Base-by-base conservation (phyloP, 2,329 filamentous ascomycete species). In the Purpureocillium lavendulum region DNA sequence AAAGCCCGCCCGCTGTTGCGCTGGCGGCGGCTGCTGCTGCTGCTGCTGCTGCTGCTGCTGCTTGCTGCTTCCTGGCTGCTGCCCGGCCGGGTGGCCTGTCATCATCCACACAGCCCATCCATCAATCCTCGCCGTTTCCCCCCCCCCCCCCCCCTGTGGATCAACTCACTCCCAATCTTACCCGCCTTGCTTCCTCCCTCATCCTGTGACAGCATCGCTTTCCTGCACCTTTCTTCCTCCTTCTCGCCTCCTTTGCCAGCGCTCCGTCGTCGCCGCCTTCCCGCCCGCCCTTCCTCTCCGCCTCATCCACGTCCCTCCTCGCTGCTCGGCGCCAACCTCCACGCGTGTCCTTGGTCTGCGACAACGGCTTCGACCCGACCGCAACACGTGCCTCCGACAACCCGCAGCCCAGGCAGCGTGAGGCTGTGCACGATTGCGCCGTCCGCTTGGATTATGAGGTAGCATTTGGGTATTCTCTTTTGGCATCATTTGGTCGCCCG, bases 401-500 rank as follows among this genome's bases (percentile, higher is more conserved):
- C 11, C 14, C 28, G 36, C 30, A 26, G 21, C 21, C 21, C 21
- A 26, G 21, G 21, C 21, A 26, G 21, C 21, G 21, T 26, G 21
- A 26, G 21, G 21, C 21, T 6, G 21, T 26, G 21, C 21, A 26
- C 21, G 21, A 26, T 26, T 26, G n/a, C 29, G n/a, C 29, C 38
- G n/a, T 33, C 38, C 37, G 37, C 50, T 56, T 53, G 50, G 56
- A 56, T 50, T 59, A 60, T 60, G 57, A 53, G 54, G 49, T 60
- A 60, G 55, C 46, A 49, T 57, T 59, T 59, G 54, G 55, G 49
- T 54, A 58, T 58, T n/a, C 43, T 26, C 40, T 55, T 56, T 47
- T 42, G 38, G 48, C 34, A 43, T 46, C 42, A 40, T 47, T 51
- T 53, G 49, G 29, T 30, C 29, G 11, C 29, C n/a, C 29, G 29